Conservation (phyloP, 768 basidiomycete species). For the Termitomyces sp. region DNA sequence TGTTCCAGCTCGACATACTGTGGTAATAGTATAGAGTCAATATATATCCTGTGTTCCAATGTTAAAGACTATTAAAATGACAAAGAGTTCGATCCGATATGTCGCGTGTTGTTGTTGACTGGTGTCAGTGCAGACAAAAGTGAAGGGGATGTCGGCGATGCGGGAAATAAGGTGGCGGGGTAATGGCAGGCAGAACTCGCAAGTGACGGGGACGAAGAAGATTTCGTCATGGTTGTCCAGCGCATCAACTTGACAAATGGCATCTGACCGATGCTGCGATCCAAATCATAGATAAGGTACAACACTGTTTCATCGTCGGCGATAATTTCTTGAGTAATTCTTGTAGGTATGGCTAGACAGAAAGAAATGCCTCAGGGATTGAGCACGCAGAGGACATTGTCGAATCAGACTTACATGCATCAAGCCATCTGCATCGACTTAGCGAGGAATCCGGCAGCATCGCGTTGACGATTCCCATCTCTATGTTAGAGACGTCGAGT, state of each 20-base stretch:
- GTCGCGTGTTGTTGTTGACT: slow-evolving; percentile 2
- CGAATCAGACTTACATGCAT: slow-evolving; percentile 50
- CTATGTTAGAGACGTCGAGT: slow-evolving; percentile 46
- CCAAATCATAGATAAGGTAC: slow-evolving; percentile 65
- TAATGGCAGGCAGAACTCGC: slow-evolving; percentile 14
- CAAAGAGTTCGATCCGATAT: slow-evolving; percentile 1
- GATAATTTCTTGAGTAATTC: slow-evolving; percentile 67
- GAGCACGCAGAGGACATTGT: slow-evolving; percentile 8
- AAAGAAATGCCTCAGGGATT: slow-evolving; percentile 24
- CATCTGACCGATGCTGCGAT: slow-evolving; percentile 47
- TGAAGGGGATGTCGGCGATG: slow-evolving; percentile 29
- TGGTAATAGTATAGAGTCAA: not conserved
- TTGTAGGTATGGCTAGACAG: slow-evolving; percentile 46
- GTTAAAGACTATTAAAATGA: slow-evolving; percentile 8
- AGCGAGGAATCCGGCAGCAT: slow-evolving; percentile 66
- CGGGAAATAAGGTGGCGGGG: slow-evolving; percentile 11
- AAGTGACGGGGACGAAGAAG: slow-evolving; percentile 1
- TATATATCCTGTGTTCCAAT: not conserved
- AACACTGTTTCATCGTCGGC: slow-evolving; percentile 62
- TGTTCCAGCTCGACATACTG: slow-evolving; percentile 7
- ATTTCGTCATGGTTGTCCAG: slow-evolving; percentile 39
- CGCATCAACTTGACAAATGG: slow-evolving; percentile 55
- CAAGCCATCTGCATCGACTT: slow-evolving; percentile 67
- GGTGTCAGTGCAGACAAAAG: slow-evolving; percentile 12
- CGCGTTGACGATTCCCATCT: slow-evolving; percentile 48